phyloP scores from a whole-genome alignment of 176 grass and related monocot species.

The Phoenix dactylifera region DNA sequence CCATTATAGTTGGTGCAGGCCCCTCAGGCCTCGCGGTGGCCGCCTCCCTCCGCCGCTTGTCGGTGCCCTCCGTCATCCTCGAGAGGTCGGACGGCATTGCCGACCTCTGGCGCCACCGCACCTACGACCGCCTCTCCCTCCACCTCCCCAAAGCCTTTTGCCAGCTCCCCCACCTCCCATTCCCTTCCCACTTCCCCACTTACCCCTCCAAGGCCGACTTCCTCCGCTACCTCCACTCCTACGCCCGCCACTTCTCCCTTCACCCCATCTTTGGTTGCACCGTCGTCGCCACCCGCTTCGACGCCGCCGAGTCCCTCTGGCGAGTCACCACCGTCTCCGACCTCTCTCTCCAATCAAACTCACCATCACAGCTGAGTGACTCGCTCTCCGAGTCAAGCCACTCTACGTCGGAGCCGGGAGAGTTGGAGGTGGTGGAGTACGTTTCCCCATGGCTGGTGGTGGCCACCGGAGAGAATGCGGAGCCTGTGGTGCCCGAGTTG shows the following conservation, averaged over 20 bases:
- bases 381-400: background rate
- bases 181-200: constrained; percentile 59
- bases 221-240: constrained; percentile 69
- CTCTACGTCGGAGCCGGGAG: background rate
- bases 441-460: constrained; percentile 80
- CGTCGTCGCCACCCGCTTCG: constrained; percentile 45
- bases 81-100: constrained; percentile 75
- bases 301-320: constrained; percentile 36
- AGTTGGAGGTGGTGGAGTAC: constrained; percentile 29
- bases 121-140: constrained; percentile 79
- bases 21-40: constrained; percentile 86
- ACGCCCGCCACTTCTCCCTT: constrained; percentile 54
- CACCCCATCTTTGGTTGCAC: constrained; percentile 47
- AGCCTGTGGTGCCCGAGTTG: constrained; percentile 54
- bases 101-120: constrained; percentile 72
- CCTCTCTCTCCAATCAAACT: background rate
- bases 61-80: constrained; percentile 52
- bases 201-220: constrained; percentile 76
- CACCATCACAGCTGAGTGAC: background rate
- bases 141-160: constrained; percentile 88
- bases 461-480: constrained; percentile 85
- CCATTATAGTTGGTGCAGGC: constrained; percentile 87
- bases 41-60: constrained; percentile 49
- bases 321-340: constrained; percentile 26
- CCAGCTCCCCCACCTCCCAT: constrained; percentile 65